Conservation (phyloP, 768 basidiomycete genomes). For the Rhizopogon salebrosus region DNA sequence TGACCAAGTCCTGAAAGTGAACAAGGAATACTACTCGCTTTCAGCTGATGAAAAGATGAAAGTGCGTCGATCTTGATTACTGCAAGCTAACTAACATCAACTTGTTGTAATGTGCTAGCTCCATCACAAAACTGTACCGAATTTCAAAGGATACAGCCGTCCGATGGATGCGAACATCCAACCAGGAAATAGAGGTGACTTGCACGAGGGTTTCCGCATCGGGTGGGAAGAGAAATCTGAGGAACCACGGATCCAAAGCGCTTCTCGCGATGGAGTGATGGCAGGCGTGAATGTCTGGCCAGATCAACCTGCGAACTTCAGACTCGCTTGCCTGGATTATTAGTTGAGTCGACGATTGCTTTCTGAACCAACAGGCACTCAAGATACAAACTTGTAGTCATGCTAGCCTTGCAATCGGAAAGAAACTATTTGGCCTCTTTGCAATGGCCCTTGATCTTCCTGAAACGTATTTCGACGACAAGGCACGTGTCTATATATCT, state of each 20-base stretch:
- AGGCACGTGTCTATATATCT: conserved; percentile 39
- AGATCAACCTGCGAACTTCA: conserved; percentile 49
- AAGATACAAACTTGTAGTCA: conserved; percentile 38
- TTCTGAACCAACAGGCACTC: neutral
- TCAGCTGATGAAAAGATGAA: conserved; percentile 50
- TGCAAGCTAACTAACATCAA: neutral
- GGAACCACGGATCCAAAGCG: conserved; percentile 10
- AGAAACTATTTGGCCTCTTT: conserved; percentile 74
- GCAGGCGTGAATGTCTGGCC: conserved; percentile 78
- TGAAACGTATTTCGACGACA: conserved; percentile 77
- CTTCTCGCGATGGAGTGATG: conserved; percentile 46
- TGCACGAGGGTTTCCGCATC: conserved; percentile 87
- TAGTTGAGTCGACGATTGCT: conserved; percentile 39
- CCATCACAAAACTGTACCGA: conserved; percentile 47
- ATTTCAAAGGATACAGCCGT: conserved; percentile 83
- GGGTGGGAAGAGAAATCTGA: conserved; percentile 52
- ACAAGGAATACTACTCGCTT: conserved; percentile 62
- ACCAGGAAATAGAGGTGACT: conserved; percentile 64
- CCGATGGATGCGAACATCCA: conserved; percentile 72
- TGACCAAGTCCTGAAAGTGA: conserved; percentile 42
- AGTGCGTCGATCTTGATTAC: conserved; percentile 27
- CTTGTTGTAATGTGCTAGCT: conserved; percentile 10
- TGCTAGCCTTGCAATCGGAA: conserved; percentile 53
- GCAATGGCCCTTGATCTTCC: conserved; percentile 76
- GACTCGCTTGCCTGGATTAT: conserved; percentile 54